Base-by-base conservation (phyloP, 805 yeast species). In the Lipomyces yamadae region DNA sequence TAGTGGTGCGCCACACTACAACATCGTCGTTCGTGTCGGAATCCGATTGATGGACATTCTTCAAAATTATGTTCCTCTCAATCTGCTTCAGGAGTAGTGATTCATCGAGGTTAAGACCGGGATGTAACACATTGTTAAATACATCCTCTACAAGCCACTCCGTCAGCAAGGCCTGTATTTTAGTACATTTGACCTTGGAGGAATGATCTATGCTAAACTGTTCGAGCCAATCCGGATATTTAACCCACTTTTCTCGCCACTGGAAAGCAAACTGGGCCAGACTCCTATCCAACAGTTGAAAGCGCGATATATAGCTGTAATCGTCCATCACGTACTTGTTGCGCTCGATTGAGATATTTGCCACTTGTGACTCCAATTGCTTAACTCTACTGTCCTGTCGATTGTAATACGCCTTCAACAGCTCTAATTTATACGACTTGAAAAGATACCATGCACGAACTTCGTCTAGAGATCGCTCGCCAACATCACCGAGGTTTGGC, bases 71-170 rank as follows among this genome's bases (percentile, higher is more conserved):
- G 13, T 29, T 52, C 34, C n/a, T 2, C 34, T 58, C 61, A 29
- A 58, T 48, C 5, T 37, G 6, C 18, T 58, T 58, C 13, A 58
- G 18, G 10, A 32, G 15, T 8, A 42, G 34, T 11, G 61, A 58
- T 10, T 57, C 37, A 10, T 39, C 34, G 11, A 58, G 52, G 8
- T 58, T 56, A 8, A 58, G 39, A n/a, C 34, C 61, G 11, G 61
- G 61, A 32, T 58, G 61, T 34, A 58, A 42, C 15, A 33, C 13
- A 24, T n/a, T 39, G 24, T 29, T 29, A 32, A 58, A 58, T 24
- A 58, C 33, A 4, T 58, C 61, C 8, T 58, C 18, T 2, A 32
- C 61, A 0, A 58, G 15, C 58, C 61, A 58, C 32, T 37, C 32
- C 7, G 59, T 34, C n/a, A 56, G 59, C 2, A 6, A n/a, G 8